These are phyloP conservation scores for Hymenoscyphus repandus DNA, from an alignment of 2,329 filamentous ascomycete species.

Conservation along the genomic window DNA sequence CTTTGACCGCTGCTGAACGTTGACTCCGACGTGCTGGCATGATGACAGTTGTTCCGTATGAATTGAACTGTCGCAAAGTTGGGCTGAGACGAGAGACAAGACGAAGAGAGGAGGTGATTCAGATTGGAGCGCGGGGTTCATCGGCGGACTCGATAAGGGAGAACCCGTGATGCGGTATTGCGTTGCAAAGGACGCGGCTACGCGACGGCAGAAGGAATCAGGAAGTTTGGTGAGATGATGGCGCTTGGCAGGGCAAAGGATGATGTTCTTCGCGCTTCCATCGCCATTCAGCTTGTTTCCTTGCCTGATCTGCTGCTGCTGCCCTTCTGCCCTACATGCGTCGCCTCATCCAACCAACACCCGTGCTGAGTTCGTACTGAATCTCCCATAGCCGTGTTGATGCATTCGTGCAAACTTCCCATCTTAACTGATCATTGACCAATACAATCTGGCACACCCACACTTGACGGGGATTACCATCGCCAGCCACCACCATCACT, in stretches of 20 bases:
- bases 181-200: neutral
- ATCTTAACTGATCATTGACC: neutral
- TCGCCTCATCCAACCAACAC: conserved; percentile 8
- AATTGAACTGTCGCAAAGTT: neutral
- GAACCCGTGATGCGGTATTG: conserved; percentile 1
- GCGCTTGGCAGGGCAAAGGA: conserved; percentile 3
- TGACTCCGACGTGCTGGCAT: conserved; percentile 29
- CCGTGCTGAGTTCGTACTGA: conserved; percentile 1
- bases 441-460: neutral
- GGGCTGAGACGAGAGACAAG: conserved; percentile 1
- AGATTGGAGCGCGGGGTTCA: too few relatives aligned
- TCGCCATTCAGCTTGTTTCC: conserved; percentile 1
- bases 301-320: neutral
- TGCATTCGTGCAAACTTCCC: neutral
- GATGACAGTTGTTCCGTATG: conserved; percentile 1
- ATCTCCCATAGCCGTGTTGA: neutral
- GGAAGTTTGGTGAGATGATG: conserved; percentile 1
- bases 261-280: conserved; percentile 2
- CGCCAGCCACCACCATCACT: neutral
- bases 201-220: neutral
- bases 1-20: conserved; percentile 26
- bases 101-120: neutral
- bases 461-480: neutral
- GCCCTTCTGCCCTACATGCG: neutral
- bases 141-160: neutral